Evolutionary conservation across 1,139 yeast genomes (phyloP).

Genomic region (Geotrichum phurueaensis): DNA sequence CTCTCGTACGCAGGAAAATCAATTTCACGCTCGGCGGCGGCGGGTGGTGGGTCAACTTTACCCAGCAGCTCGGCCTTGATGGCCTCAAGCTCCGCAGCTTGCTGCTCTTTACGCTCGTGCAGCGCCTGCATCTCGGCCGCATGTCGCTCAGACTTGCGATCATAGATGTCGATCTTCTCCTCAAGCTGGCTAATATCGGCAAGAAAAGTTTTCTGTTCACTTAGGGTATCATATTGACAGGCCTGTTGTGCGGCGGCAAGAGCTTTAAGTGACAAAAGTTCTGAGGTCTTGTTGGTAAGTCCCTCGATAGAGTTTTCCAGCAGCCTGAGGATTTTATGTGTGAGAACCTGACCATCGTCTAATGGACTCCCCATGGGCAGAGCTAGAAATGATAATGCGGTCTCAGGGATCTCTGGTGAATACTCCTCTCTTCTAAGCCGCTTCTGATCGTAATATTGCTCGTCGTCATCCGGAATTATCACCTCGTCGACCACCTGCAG

Average conservation of each 20-base stretch:
- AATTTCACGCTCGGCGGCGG: neutral
- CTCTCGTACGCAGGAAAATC: constrained; percentile 9
- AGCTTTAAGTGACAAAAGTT: constrained; percentile 34
- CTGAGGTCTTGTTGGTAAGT: constrained; percentile 24
- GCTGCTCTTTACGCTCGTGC: constrained; percentile 6
- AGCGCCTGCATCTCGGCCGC: constrained; percentile 16
- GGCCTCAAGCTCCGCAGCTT: constrained; percentile 13
- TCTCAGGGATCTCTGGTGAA: constrained; percentile 20
- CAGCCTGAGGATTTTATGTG: constrained; percentile 46
- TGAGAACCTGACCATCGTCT: constrained; percentile 45
- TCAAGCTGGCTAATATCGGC: constrained; percentile 27
- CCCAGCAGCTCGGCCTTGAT: constrained; percentile 2
- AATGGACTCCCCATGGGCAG: constrained; percentile 33
- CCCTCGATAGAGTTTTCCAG: constrained; percentile 27
- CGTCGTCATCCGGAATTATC: constrained; percentile 8
- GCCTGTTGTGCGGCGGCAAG: constrained; percentile 30
- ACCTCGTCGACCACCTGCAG: neutral
- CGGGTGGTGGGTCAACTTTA: neutral
- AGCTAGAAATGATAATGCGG: constrained; percentile 12
- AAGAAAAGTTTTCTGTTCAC: constrained; percentile 37
- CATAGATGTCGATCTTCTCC: constrained; percentile 24
- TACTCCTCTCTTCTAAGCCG: constrained; percentile 53
- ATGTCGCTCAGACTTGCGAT: constrained; percentile 27
- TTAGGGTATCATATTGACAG: constrained; percentile 31
- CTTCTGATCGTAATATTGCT: constrained; percentile 52